Percentiles rank a stretch among this genome's conserved stretches.
Evolutionary conservation across 148 eudicot species (phyloP).

Genomic region (Rhododendron williamsianum): DNA sequence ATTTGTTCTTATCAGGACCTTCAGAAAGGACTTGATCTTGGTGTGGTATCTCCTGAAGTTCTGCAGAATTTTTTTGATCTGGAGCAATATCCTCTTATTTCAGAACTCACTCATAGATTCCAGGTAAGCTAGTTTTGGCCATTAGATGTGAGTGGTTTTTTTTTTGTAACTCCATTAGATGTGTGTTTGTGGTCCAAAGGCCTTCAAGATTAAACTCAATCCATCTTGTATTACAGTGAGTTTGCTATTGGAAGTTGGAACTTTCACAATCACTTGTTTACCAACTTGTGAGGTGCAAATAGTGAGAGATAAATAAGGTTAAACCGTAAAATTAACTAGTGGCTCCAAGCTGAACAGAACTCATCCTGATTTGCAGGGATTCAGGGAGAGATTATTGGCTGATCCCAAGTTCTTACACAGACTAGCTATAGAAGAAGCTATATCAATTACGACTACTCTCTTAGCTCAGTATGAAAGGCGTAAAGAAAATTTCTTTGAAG

Average conservation of each 20-base stretch:
- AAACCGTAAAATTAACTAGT: not conserved
- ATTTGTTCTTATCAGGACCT: conserved; percentile 55
- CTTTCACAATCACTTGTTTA: not conserved
- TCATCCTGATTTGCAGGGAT: conserved; percentile 58
- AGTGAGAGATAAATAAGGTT: not conserved
- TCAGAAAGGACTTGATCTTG: conserved; percentile 94
- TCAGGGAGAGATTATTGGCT: conserved; percentile 87
- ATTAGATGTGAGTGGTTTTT: not conserved
- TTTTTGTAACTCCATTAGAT: not conserved
- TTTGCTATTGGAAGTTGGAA: not conserved
- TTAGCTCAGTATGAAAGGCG: conserved; percentile 87
- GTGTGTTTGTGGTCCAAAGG: not conserved
- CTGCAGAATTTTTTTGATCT: conserved; percentile 94
- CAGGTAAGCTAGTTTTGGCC: conserved; percentile 48
- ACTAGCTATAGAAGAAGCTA: conserved; percentile 89
- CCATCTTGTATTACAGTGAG: not conserved
- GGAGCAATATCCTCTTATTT: conserved; percentile 81
- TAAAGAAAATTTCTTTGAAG: conserved; percentile 83
- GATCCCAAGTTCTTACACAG: conserved; percentile 84
- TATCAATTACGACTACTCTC: conserved; percentile 87
- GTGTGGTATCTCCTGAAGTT: conserved; percentile 93
- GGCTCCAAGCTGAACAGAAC: conserved; percentile 15
- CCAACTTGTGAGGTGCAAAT: not conserved
- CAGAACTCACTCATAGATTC: conserved; percentile 79
- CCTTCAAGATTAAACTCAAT: not conserved